These are phyloP conservation scores for Annona cherimola DNA, from an alignment of 164 flowering plant species.

Conservation along the genomic window DNA sequence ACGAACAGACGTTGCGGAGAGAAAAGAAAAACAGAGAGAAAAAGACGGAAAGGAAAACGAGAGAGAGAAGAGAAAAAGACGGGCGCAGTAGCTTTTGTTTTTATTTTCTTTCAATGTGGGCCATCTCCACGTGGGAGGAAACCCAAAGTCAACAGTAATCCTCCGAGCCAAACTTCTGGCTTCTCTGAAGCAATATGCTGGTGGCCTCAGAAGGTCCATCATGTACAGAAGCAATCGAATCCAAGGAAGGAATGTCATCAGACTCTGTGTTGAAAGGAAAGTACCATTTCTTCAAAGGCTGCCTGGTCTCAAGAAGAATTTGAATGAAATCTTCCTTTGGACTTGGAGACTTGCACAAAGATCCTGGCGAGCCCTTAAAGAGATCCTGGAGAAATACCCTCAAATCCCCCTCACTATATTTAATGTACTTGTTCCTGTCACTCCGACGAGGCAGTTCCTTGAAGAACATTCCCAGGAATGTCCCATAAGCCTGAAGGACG, in stretches of 20 bases:
- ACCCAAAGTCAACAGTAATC: no score
- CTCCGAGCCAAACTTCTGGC: slow-evolving; percentile 41
- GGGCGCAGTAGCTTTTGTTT: no score
- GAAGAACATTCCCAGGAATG: slow-evolving; percentile 50
- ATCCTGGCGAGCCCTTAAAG: slow-evolving; percentile 55
- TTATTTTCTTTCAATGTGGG: no score
- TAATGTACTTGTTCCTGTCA: slow-evolving; percentile 48
- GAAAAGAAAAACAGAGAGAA: no score
- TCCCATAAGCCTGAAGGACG: slow-evolving; percentile 62
- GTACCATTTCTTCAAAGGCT: no score
- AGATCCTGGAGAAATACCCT: slow-evolving; percentile 48
- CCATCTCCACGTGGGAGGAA: no score
- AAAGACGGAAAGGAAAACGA: no score
- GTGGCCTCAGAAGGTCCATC: slow-evolving; percentile 58
- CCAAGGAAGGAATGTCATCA: slow-evolving; percentile 43
- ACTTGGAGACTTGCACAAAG: slow-evolving; percentile 35
- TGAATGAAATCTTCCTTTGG: no score
- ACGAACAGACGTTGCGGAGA: no score
- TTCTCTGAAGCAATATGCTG: slow-evolving; percentile 19
- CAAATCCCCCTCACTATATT: slow-evolving; percentile 63
- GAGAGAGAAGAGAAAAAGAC: no score
- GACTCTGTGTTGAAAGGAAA: no score
- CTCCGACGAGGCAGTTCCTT: slow-evolving; percentile 20
- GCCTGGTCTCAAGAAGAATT: no score
- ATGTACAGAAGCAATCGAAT: slow-evolving; percentile 38